phyloP scores from a whole-genome alignment of 2,329 filamentous ascomycete genomes.

The Xylaria polymorpha region DNA sequence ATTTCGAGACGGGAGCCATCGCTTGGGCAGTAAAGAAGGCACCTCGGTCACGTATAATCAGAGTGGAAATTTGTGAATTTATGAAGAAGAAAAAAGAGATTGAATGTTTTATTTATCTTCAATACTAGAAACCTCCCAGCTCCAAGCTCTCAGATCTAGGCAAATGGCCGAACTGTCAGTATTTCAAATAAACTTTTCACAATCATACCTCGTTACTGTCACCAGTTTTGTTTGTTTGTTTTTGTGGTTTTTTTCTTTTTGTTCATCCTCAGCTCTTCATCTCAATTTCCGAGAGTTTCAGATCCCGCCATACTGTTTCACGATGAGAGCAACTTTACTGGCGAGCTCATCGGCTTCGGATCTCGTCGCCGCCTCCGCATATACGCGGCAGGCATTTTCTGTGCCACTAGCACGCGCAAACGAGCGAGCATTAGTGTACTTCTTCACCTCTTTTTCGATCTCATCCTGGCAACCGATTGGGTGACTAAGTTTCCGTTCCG shows the following conservation, averaged over 20 bases:
- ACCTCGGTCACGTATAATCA: neutral
- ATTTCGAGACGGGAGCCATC: neutral
- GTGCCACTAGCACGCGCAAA: slow-evolving; percentile 95
- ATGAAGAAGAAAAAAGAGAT: neutral
- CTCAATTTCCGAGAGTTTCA: slow-evolving; percentile 13
- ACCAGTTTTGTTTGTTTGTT: neutral
- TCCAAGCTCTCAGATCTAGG: slow-evolving; percentile 19
- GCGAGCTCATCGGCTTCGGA: slow-evolving; percentile 93
- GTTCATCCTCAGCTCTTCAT: neutral
- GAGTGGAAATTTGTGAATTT: neutral
- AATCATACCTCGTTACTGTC: slow-evolving; percentile 35
- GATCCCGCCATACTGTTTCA: slow-evolving; percentile 68
- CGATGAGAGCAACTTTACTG: slow-evolving; percentile 80
- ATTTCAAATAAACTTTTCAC: slow-evolving; percentile 32
- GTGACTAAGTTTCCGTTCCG: slow-evolving; percentile 85
- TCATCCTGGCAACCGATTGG: slow-evolving; percentile 83
- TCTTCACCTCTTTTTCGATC: slow-evolving; percentile 88
- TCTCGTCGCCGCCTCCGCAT: slow-evolving; percentile 90
- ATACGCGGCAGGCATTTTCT: slow-evolving; percentile 95
- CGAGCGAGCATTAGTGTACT: slow-evolving; percentile 88
- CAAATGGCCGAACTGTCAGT: slow-evolving; percentile 21
- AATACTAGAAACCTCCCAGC: slow-evolving; percentile 18
- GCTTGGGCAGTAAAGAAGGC: neutral
- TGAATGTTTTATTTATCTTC: neutral
- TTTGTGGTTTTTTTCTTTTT: neutral